A percentile compares a stretch with the other conserved stretches of the same genome.
phyloP scores from a whole-genome alignment of 1,284 basidiomycete genomes.

The Trametes hirsuta region DNA sequence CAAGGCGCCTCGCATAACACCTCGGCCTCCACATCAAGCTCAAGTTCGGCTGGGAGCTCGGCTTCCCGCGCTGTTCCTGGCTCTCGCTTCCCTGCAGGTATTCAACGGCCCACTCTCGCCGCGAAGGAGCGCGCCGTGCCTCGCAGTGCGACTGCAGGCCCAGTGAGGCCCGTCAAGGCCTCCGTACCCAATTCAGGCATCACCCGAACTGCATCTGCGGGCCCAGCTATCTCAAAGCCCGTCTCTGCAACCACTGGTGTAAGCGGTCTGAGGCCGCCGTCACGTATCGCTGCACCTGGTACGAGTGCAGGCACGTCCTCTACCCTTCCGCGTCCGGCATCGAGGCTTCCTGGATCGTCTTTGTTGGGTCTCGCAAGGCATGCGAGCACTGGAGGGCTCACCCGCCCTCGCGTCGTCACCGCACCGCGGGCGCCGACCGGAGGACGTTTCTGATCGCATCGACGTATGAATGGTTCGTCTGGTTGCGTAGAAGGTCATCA shows the following conservation, averaged over 20 bases:
- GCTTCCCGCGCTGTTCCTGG: background rate
- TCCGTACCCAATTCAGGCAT: background rate
- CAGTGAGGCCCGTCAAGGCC: background rate
- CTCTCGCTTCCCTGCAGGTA: conserved; percentile 22
- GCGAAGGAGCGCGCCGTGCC: conserved; percentile 14
- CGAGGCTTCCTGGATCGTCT: conserved; percentile 23
- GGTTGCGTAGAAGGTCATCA: background rate
- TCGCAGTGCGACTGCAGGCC: background rate
- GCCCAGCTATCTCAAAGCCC: background rate
- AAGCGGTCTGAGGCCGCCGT: conserved; percentile 17
- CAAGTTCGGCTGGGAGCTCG: conserved; percentile 18
- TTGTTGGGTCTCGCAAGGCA: conserved; percentile 8
- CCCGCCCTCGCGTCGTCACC: background rate
- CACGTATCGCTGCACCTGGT: conserved; percentile 13
- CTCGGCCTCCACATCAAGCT: conserved; percentile 19
- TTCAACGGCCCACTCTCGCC: conserved; percentile 25
- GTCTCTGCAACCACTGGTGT: background rate
- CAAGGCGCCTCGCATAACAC: conserved; percentile 10
- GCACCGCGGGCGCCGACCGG: conserved; percentile 8
- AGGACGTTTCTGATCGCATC: conserved; percentile 1
- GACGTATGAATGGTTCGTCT: background rate
- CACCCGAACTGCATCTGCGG: conserved; percentile 5
- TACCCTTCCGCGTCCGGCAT: conserved; percentile 26
- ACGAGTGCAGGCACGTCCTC: conserved; percentile 2
- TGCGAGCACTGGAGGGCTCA: conserved; percentile 9